Evolutionary conservation across 805 yeast species (phyloP).

Genomic region (Saccharomycopsis fibuligera): DNA sequence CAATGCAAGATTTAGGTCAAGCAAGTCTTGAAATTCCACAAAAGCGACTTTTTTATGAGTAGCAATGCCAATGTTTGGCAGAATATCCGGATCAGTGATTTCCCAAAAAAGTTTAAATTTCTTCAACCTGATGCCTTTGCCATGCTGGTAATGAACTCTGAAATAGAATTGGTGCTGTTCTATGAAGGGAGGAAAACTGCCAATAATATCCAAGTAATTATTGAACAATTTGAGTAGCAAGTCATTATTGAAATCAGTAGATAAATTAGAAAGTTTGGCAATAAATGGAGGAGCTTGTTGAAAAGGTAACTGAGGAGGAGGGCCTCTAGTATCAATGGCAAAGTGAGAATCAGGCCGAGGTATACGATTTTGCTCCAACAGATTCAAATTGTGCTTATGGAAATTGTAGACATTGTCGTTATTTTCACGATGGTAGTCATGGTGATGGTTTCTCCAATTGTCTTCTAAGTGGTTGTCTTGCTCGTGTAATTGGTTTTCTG

Average conservation of each 20-base stretch:
- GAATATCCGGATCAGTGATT: conserved; percentile 25
- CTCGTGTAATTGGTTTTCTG: background rate
- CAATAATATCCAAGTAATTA: conserved; percentile 20
- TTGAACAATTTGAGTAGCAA: conserved; percentile 16
- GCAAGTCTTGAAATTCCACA: conserved; percentile 47
- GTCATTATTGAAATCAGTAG: conserved; percentile 39
- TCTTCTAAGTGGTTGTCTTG: background rate
- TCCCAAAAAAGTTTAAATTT: conserved; percentile 61
- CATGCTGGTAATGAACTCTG: conserved; percentile 16
- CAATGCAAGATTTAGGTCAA: conserved; percentile 33
- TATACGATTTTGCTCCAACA: background rate
- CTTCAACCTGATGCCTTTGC: conserved; percentile 47
- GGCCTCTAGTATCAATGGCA: background rate
- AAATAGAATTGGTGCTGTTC: conserved; percentile 41
- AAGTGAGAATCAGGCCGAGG: background rate
- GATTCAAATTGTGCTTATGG: conserved; percentile 10
- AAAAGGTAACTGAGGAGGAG: conserved; percentile 12
- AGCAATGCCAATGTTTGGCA: background rate
- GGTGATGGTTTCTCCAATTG: no score
- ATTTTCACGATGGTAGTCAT: background rate
- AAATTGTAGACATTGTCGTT: conserved; percentile 6
- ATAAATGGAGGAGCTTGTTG: conserved; percentile 53
- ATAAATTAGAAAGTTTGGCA: conserved; percentile 55
- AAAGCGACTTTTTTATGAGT: conserved; percentile 48
- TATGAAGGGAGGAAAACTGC: conserved; percentile 35